These are phyloP conservation scores for Ophiostoma sp. DNA, from an alignment of 2,329 filamentous ascomycete genomes.

Conservation along the genomic window DNA sequence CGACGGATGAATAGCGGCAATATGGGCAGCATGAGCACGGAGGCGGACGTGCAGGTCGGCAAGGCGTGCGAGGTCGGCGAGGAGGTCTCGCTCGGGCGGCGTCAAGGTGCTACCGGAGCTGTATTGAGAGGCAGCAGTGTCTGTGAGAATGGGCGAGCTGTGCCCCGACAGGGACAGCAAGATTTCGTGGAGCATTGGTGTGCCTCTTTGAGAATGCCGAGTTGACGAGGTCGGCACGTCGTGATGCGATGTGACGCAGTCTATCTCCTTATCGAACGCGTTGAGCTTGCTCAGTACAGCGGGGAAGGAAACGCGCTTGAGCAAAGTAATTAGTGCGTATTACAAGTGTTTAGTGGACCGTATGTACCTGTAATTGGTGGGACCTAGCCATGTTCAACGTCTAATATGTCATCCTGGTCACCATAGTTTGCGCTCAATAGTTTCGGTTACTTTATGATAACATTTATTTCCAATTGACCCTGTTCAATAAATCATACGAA, in stretches of 20 bases:
- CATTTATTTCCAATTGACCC: neutral
- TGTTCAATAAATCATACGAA: neutral
- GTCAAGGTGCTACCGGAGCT: conserved; percentile 51
- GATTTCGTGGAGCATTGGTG: conserved; percentile 91
- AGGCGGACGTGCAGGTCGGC: conserved; percentile 72
- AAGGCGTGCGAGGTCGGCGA: conserved; percentile 69
- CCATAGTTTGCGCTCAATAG: too few species aligned
- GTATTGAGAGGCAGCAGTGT: conserved; percentile 26
- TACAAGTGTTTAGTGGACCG: too few species aligned
- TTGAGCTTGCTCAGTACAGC: neutral
- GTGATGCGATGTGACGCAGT: conserved; percentile 1
- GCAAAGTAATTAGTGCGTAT: too few species aligned
- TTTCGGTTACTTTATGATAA: neutral
- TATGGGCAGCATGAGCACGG: conserved; percentile 58
- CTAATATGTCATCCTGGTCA: too few species aligned
- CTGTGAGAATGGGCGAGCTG: conserved; percentile 71
- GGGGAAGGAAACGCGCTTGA: neutral
- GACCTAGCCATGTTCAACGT: too few species aligned
- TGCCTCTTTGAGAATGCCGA: neutral
- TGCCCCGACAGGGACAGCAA: conserved; percentile 93
- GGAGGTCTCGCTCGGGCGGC: conserved; percentile 74
- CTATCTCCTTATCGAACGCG: conserved; percentile 21
- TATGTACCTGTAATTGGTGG: too few species aligned
- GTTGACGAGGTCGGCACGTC: conserved; percentile 15
- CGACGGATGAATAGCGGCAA: conserved; percentile 67